Conservation (phyloP, 495 filamentous ascomycete genomes). For the Talaromyces liani region DNA sequence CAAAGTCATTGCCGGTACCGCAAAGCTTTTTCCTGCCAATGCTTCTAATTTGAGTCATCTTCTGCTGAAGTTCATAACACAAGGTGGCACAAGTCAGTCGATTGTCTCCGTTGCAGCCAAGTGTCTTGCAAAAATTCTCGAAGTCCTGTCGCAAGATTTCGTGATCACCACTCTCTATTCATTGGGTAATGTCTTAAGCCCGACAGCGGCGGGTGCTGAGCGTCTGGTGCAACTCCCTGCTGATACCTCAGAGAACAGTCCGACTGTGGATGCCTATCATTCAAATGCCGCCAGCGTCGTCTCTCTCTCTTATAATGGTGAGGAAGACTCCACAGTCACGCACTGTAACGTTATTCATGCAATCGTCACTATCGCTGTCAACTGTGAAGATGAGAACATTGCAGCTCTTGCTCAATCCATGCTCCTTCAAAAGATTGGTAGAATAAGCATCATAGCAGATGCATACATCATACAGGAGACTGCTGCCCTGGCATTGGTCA, state of each 20-base stretch:
- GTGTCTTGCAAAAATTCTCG: slow-evolving; percentile 72
- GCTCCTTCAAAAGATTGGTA: slow-evolving; percentile 86
- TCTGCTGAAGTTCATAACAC: slow-evolving; percentile 75
- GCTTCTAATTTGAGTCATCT: slow-evolving; percentile 74
- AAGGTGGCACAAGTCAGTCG: slow-evolving; percentile 53
- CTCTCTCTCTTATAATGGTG: slow-evolving; percentile 60
- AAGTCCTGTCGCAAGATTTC: slow-evolving; percentile 78
- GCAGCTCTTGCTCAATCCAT: slow-evolving; percentile 92
- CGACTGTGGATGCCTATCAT: slow-evolving; percentile 15
- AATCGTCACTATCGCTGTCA: slow-evolving; percentile 76
- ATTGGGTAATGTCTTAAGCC: slow-evolving; percentile 83
- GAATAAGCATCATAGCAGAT: slow-evolving; percentile 69
- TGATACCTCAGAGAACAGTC: slow-evolving; percentile 10
- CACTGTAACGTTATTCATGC: slow-evolving; percentile 81
- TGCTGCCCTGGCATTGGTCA: slow-evolving; percentile 65
- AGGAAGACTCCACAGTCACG: slow-evolving; percentile 64
- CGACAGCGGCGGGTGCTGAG: slow-evolving; percentile 31
- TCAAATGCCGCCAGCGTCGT: slow-evolving; percentile 60
- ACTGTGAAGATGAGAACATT: slow-evolving; percentile 81
- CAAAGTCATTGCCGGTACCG: slow-evolving; percentile 74
- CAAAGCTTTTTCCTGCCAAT: slow-evolving; percentile 60
- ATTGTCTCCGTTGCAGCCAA: slow-evolving; percentile 69
- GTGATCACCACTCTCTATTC: slow-evolving; percentile 93
- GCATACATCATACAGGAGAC: slow-evolving; percentile 75
- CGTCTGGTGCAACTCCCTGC: slow-evolving; percentile 15